phyloP scores from a whole-genome alignment of 345 rosid species.

The Erodium maritimum region DNA sequence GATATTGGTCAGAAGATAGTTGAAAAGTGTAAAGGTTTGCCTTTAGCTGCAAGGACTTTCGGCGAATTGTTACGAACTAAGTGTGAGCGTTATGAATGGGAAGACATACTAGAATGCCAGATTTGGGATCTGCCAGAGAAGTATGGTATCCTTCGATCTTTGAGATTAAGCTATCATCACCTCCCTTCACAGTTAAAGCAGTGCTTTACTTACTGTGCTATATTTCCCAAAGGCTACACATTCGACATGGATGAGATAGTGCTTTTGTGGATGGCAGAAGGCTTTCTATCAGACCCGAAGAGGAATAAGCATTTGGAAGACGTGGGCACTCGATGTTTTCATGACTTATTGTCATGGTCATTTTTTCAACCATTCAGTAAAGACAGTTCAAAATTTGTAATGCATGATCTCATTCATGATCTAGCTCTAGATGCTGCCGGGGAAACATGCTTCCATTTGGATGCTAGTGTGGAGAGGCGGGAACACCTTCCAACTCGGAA shows the following conservation, averaged over 20 bases:
- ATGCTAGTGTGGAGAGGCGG: background rate
- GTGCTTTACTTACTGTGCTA: constrained; percentile 16
- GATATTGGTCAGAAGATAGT: constrained; percentile 11
- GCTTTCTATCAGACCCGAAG: background rate
- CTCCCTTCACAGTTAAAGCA: constrained; percentile 17
- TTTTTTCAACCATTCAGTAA: constrained; percentile 6
- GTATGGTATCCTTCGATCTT: constrained; percentile 7
- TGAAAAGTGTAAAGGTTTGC: constrained; percentile 16
- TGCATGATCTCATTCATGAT: constrained; percentile 9
- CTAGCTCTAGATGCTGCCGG: background rate
- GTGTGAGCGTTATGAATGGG: constrained; percentile 3
- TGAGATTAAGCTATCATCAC: constrained; percentile 13
- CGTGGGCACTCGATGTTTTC: background rate
- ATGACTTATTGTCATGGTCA: background rate
- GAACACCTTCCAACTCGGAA: background rate
- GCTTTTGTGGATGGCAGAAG: constrained; percentile 16
- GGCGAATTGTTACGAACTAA: constrained; percentile 8
- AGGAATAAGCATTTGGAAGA: background rate
- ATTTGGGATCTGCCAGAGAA: constrained; percentile 10
- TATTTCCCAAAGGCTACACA: constrained; percentile 12
- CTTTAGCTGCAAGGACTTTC: constrained; percentile 12
- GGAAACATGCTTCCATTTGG: background rate
- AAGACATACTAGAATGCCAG: constrained; percentile 7
- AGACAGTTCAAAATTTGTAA: background rate
- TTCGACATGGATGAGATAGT: constrained; percentile 13